phyloP scores from a whole-genome alignment of 2,329 filamentous ascomycete genomes.

The Fusarium chaquense region DNA sequence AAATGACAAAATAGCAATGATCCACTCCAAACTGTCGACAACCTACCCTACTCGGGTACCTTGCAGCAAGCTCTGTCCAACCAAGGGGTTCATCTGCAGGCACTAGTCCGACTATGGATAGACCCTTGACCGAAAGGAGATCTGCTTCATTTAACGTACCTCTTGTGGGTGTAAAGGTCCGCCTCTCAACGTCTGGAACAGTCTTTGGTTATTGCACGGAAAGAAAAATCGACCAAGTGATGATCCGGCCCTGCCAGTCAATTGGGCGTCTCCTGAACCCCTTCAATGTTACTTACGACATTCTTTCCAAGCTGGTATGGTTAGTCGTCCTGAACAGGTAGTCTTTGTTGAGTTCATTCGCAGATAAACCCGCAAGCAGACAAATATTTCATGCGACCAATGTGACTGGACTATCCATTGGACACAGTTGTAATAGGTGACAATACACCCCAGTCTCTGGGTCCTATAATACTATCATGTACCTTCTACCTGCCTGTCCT shows the following conservation, averaged over 20 bases:
- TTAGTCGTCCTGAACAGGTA: conserved; percentile 10
- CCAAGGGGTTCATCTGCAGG: conserved; percentile 4
- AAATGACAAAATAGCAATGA: conserved; percentile 15
- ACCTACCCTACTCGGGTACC: conserved; percentile 35
- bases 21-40: conserved; percentile 34
- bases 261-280: conserved; percentile 16
- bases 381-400: conserved; percentile 6
- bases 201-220: conserved; percentile 10
- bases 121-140: conserved; percentile 42
- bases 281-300: neutral
- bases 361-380: conserved; percentile 24
- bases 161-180: conserved; percentile 32
- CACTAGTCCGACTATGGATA: conserved; percentile 33
- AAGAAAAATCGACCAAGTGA: conserved; percentile 3
- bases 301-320: conserved; percentile 14
- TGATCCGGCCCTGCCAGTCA: conserved; percentile 32
- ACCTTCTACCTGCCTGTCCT: conserved; percentile 22
- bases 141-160: conserved; percentile 45
- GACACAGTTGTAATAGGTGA: conserved; percentile 11
- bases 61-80: conserved; percentile 41
- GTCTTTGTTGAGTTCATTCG: conserved; percentile 29
- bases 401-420: conserved; percentile 28
- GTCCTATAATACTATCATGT: conserved; percentile 5
- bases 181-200: conserved; percentile 40
- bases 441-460: conserved; percentile 21